Conservation (phyloP, 2,329 filamentous ascomycete genomes). For the Aspergillus unguis region DNA sequence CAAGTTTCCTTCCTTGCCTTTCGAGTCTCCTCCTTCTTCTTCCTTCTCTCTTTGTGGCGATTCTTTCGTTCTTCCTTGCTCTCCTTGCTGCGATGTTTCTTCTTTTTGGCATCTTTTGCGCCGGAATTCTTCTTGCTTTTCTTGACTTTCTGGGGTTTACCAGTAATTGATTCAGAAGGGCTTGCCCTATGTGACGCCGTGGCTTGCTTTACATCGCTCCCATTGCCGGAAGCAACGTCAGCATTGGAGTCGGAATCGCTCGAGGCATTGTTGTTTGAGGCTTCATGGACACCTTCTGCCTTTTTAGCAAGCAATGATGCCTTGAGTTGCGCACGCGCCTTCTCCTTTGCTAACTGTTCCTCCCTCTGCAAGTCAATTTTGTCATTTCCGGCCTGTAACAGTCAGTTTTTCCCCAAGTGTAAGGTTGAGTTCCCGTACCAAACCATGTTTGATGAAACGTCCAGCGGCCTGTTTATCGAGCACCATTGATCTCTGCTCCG, state of each 20-base stretch:
- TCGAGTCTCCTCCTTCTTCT: slow-evolving; percentile 14
- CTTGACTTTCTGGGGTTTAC: slow-evolving; percentile 12
- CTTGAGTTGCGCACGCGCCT: slow-evolving; percentile 48
- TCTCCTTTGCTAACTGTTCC: slow-evolving; percentile 50
- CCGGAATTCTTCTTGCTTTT: slow-evolving; percentile 28
- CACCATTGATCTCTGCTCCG: slow-evolving; percentile 55
- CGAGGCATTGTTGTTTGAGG: slow-evolving; percentile 17
- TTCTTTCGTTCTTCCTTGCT: slow-evolving; percentile 27
- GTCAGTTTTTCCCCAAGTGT: slow-evolving; percentile 18
- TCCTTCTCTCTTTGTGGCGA: slow-evolving; percentile 36
- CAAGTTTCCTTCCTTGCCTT: slow-evolving; percentile 30
- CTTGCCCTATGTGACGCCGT: background rate
- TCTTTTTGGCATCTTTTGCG: slow-evolving; percentile 19
- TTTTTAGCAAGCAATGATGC: slow-evolving; percentile 44
- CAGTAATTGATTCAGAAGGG: slow-evolving; percentile 1
- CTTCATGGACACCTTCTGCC: slow-evolving; percentile 24
- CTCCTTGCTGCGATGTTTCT: slow-evolving; percentile 28
- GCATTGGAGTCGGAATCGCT: slow-evolving; percentile 21
- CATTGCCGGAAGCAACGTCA: slow-evolving; percentile 14
- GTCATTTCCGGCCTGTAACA: slow-evolving; percentile 45
- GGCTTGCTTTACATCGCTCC: slow-evolving; percentile 14
- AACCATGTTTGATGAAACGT: slow-evolving; percentile 75
- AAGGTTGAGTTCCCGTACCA: slow-evolving; percentile 52
- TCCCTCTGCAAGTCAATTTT: slow-evolving; percentile 51
- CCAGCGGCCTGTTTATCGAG: slow-evolving; percentile 73